These are phyloP conservation scores for Phylloporus sp. DNA, from an alignment of 768 basidiomycete species.

Conservation along the genomic window DNA sequence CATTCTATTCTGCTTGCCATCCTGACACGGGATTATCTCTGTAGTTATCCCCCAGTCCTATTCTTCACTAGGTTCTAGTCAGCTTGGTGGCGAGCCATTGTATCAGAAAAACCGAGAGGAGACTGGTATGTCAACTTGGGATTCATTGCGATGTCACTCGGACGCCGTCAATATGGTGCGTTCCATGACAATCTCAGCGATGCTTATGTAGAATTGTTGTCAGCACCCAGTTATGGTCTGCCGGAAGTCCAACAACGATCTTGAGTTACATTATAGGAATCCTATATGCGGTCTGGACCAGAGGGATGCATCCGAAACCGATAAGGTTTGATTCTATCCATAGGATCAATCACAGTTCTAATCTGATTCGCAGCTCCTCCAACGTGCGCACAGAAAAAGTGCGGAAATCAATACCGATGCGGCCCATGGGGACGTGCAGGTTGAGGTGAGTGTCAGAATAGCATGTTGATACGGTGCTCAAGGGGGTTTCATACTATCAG, in stretches of 20 bases:
- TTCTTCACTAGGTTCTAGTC: conserved; percentile 21
- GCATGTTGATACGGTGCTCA: background rate
- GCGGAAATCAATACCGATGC: no score
- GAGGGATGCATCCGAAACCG: conserved; percentile 13
- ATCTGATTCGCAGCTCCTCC: conserved; percentile 20
- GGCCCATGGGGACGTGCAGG: background rate
- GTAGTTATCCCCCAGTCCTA: no score
- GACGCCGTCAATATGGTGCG: conserved; percentile 22
- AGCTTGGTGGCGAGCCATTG: conserved; percentile 14
- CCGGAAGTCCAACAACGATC: conserved; percentile 25
- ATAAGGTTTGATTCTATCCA: conserved; percentile 10
- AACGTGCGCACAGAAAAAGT: conserved; percentile 8
- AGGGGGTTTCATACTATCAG: no score
- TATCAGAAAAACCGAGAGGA: conserved; percentile 18
- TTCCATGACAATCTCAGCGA: background rate
- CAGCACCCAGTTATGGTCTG: conserved; percentile 29
- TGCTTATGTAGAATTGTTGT: background rate
- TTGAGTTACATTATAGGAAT: conserved; percentile 23
- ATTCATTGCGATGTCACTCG: conserved; percentile 18
- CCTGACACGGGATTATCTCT: conserved; percentile 17
- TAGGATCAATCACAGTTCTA: conserved; percentile 2
- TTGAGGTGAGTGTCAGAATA: conserved; percentile 4
- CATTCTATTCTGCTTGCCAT: no score
- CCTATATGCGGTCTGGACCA: conserved; percentile 15
- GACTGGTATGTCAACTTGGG: conserved; percentile 22